Conservation (phyloP, 2,329 filamentous ascomycete genomes). For the Aspergillus japonicus region DNA sequence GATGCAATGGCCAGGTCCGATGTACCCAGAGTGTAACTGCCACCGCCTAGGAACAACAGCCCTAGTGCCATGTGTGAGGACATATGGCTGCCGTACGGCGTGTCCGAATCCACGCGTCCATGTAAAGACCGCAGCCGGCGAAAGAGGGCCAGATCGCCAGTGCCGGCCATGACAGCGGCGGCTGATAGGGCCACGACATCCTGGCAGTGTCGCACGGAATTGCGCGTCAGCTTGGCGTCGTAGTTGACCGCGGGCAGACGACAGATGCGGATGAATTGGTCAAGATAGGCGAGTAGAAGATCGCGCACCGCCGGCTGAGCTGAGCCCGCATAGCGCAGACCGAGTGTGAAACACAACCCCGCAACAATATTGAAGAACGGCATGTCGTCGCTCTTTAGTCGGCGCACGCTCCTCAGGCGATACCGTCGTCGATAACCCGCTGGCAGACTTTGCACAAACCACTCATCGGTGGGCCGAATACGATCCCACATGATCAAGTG, state of each 20-base stretch:
- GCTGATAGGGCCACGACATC: constrained; percentile 79
- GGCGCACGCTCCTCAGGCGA: constrained; percentile 58
- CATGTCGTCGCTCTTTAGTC: constrained; percentile 76
- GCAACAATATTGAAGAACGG: constrained; percentile 91
- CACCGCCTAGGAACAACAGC: constrained; percentile 84
- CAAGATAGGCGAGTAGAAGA: constrained; percentile 77
- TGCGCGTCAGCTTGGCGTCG: constrained; percentile 78
- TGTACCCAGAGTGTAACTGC: constrained; percentile 87
- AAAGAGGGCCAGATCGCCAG: constrained; percentile 82
- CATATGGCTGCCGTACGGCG: constrained; percentile 89
- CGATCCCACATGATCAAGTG: constrained; percentile 91
- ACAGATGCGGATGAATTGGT: constrained; percentile 79
- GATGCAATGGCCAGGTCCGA: constrained; percentile 83
- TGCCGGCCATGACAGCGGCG: constrained; percentile 92
- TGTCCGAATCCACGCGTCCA: constrained; percentile 78
- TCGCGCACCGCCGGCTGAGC: constrained; percentile 71
- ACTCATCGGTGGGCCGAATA: constrained; percentile 70
- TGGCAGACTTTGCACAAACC: constrained; percentile 75
- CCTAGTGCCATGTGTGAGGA: constrained; percentile 91
- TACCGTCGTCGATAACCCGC: constrained; percentile 63
- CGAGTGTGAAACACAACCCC: constrained; percentile 78
- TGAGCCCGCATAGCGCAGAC: constrained; percentile 71
- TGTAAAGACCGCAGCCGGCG: constrained; percentile 84
- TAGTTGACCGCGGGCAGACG: constrained; percentile 65
- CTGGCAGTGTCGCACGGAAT: constrained; percentile 85